These are phyloP conservation scores for Geotrichum ghanense DNA, from an alignment of 805 yeast genomes.

Conservation along the genomic window DNA sequence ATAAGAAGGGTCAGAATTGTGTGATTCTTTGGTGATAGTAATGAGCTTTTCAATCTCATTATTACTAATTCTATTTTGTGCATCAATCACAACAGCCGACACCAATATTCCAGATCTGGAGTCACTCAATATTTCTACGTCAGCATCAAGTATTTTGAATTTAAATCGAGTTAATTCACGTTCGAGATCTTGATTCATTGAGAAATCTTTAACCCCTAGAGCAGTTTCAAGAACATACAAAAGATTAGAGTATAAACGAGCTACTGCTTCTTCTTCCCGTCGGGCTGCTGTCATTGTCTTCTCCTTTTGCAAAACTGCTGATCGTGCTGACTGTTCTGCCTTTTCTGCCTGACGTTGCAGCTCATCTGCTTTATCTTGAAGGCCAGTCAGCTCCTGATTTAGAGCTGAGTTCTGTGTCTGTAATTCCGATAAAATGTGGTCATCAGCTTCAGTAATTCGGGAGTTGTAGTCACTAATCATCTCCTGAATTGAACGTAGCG, in stretches of 20 bases:
- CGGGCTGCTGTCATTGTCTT: conserved; percentile 11
- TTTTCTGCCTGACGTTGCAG: conserved; percentile 6
- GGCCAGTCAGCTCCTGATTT: background rate
- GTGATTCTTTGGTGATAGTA: background rate
- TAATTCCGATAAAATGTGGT: background rate
- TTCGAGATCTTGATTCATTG: background rate
- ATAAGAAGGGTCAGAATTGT: background rate
- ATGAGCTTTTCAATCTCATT: background rate
- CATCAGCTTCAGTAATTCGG: background rate
- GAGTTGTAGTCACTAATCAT: background rate
- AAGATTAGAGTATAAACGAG: conserved; percentile 13
- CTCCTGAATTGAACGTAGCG: background rate
- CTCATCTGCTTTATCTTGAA: background rate
- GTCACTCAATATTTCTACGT: background rate
- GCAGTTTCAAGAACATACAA: conserved; percentile 7
- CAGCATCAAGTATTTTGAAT: background rate
- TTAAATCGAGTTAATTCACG: background rate
- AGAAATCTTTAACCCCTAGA: background rate
- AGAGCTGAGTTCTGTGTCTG: background rate
- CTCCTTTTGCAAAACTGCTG: conserved; percentile 9
- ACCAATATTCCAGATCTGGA: background rate
- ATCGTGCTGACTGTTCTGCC: conserved; percentile 8
- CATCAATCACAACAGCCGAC: background rate
- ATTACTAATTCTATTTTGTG: background rate
- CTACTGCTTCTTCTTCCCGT: conserved; percentile 11